A percentile compares a stretch with the other conserved stretches of the same genome.
Conservation (phyloP, 2,329 filamentous ascomycete genomes). For the Aspergillus alliaceus region DNA sequence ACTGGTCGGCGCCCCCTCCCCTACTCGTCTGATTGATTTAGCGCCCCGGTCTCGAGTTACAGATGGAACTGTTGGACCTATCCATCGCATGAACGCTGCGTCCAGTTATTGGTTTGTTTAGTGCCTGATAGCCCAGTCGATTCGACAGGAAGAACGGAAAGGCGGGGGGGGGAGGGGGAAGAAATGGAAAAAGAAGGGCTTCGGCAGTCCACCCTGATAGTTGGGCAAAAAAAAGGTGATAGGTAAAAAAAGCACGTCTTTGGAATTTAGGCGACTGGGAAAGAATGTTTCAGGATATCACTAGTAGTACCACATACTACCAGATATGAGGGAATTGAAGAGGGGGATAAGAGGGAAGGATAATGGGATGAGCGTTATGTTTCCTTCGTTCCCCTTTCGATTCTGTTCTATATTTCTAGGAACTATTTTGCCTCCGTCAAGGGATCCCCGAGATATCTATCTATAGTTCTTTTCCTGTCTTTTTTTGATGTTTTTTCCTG, state of each 20-base stretch:
- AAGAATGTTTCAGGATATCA: neutral
- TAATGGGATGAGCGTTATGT: too few species aligned
- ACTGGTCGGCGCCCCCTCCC: neutral
- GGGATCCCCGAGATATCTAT: neutral
- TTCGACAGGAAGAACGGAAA: too few species aligned
- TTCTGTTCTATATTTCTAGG: neutral
- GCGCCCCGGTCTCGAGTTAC: neutral
- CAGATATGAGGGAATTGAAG: neutral
- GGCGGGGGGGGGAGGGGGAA: too few species aligned
- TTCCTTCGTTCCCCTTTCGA: neutral
- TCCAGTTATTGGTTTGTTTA: neutral
- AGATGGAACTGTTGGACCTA: neutral
- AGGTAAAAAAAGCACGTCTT: neutral
- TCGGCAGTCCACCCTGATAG: too few species aligned
- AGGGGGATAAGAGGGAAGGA: neutral
- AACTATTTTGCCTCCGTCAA: neutral
- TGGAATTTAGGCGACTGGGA: neutral
- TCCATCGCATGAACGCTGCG: neutral
- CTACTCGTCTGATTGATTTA: neutral
- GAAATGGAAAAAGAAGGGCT: too few species aligned
- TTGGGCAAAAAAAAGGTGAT: too few species aligned
- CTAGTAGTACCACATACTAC: too few species aligned
- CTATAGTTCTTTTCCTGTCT: too few species aligned
- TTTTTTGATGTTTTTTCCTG: too few species aligned
- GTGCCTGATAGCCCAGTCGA: conserved; percentile 2